Conservation (phyloP, 352 stramenopile species). For the Saprolegnia diclina region DNA sequence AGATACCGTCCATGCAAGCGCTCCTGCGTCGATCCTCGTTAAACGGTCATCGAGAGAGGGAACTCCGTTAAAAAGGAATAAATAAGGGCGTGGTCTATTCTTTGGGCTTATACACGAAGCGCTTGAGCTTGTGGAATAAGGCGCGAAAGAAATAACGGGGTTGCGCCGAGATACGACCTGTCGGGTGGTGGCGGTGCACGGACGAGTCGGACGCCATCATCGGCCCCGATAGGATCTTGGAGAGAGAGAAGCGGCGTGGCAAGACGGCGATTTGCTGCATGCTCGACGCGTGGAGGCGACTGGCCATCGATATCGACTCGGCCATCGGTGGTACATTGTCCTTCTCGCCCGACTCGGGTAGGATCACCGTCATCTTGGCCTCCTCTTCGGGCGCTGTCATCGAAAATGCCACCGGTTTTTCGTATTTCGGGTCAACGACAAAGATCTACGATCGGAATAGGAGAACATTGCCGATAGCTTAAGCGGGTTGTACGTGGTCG, state of each 20-base stretch:
- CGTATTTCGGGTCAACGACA: slow-evolving; percentile 1
- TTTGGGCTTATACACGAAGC: neutral
- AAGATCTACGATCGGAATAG: neutral
- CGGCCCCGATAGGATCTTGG: slow-evolving; percentile 3
- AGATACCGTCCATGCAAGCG: no score
- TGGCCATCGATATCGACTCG: neutral
- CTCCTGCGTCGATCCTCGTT: no score
- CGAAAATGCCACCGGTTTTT: neutral
- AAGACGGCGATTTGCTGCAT: slow-evolving; percentile 7
- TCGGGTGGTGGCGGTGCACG: neutral
- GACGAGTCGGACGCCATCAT: slow-evolving; percentile 7
- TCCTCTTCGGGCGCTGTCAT: neutral
- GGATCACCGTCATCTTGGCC: slow-evolving; percentile 2
- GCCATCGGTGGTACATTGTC: neutral
- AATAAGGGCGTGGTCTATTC: neutral
- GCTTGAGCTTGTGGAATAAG: neutral
- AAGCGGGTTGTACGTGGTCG: neutral
- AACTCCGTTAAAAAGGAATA: no score
- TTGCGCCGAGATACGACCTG: no score
- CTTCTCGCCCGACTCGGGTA: neutral
- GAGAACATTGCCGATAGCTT: no score
- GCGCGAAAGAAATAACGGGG: neutral
- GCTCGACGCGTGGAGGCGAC: neutral
- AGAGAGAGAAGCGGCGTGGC: slow-evolving; percentile 2
- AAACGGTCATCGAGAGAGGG: no score